Percentiles rank a stretch among this genome's conserved stretches.
phyloP scores from a whole-genome alignment of 2,329 filamentous ascomycete species.

The Pseudogymnoascus sp. region DNA sequence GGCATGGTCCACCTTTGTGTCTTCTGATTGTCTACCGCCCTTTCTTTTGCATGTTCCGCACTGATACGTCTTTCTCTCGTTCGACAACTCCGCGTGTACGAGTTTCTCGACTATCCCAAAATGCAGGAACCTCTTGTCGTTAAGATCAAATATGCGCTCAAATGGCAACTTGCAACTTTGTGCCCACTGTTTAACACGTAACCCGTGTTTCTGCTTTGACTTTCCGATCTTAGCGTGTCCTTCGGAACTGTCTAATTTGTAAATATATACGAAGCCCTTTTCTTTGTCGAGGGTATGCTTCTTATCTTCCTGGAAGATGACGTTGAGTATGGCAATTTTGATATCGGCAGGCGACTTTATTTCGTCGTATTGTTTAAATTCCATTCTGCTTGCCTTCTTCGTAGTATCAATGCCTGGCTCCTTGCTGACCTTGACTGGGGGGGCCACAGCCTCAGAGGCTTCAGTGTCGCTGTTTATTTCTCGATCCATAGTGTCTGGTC shows the following conservation, averaged over 20 bases:
- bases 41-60: constrained; percentile 5
- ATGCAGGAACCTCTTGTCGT: constrained; percentile 4
- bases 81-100: constrained; percentile 7
- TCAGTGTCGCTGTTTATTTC: too few species aligned
- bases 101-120: constrained; percentile 12
- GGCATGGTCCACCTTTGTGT: too few species aligned
- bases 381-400: too few species aligned
- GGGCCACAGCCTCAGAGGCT: too few species aligned
- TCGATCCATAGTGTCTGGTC: too few species aligned
- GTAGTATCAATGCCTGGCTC: neutral
- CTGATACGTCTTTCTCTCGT: neutral
- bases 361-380: too few species aligned
- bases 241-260: neutral
- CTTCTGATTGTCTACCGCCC: too few species aligned
- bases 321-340: neutral
- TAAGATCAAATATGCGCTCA: constrained; percentile 2
- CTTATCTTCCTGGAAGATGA: neutral
- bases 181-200: constrained; percentile 3
- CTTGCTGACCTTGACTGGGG: too few species aligned
- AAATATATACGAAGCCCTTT: constrained; percentile 12
- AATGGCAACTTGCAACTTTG: constrained; percentile 6
- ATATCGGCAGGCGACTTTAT: too few species aligned
- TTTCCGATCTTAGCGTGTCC: constrained; percentile 13
- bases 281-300: neutral
- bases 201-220: neutral